Evolutionary conservation across 148 eudicot species (phyloP).

Genomic region (Heliosperma pusillum): DNA sequence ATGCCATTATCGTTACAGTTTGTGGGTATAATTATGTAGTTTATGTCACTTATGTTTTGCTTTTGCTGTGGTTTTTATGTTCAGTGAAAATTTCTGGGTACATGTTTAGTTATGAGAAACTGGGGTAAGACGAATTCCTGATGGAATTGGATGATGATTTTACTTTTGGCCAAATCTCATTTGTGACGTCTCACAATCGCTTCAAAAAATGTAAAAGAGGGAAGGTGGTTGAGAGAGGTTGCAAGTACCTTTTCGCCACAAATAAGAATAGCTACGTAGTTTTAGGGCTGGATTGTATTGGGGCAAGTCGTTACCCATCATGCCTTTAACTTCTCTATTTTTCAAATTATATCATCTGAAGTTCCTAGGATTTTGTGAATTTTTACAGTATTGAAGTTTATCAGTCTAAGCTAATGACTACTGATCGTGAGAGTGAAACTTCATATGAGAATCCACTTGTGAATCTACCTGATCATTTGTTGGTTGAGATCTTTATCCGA

Average conservation of each 20-base stretch:
- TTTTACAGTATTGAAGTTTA: not conserved
- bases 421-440: conserved; percentile 20
- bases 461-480: conserved; percentile 70
- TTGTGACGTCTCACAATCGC: too few relatives aligned
- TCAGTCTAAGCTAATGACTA: conserved; percentile 22
- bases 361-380: not conserved
- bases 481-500: conserved; percentile 68
- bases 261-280: too few relatives aligned
- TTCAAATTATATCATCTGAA: not conserved
- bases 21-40: not conserved
- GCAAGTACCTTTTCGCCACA: too few relatives aligned
- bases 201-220: too few relatives aligned
- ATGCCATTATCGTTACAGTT: not conserved
- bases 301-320: too few relatives aligned
- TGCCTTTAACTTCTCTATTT: not conserved
- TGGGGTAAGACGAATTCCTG: not conserved
- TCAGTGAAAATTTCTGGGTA: not conserved
- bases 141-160: not conserved
- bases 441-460: conserved; percentile 36
- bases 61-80: not conserved
- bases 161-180: too few relatives aligned
- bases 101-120: not conserved
- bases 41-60: not conserved
- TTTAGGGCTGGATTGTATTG: too few relatives aligned
- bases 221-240: too few relatives aligned